phyloP scores from a whole-genome alignment of 2,329 filamentous ascomycete genomes.

The Fusarium sororula region DNA sequence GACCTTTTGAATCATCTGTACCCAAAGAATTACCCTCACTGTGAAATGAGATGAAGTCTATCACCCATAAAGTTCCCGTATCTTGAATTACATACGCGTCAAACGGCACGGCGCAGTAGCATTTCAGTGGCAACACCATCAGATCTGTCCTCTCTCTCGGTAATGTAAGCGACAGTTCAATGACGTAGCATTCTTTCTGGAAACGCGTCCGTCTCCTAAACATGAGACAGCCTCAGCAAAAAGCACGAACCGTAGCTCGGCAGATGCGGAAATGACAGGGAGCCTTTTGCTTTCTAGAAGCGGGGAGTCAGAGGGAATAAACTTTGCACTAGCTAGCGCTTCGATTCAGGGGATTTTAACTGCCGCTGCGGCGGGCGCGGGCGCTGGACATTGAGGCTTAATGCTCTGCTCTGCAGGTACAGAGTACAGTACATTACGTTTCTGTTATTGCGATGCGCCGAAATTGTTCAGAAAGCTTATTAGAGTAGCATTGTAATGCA shows the following conservation, averaged over 20 bases:
- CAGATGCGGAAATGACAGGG: slow-evolving; percentile 15
- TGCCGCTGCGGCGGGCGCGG: slow-evolving; percentile 15
- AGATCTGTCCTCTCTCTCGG: not conserved
- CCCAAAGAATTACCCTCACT: not conserved
- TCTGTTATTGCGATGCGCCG: not conserved
- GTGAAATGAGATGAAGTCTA: not conserved
- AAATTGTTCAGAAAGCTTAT: not conserved
- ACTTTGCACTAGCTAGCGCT: slow-evolving; percentile 18
- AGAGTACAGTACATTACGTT: not conserved
- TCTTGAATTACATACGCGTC: not conserved
- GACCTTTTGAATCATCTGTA: not conserved
- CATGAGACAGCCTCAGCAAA: not conserved
- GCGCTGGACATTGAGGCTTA: not conserved
- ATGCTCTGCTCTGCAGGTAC: not conserved
- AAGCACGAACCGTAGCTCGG: not conserved
- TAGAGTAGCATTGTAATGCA: slow-evolving; percentile 3
- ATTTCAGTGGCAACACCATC: not conserved
- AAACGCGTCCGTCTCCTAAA: not conserved
- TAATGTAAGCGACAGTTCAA: not conserved
- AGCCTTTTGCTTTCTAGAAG: slow-evolving; percentile 8
- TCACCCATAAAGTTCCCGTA: not conserved
- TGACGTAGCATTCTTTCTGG: not conserved
- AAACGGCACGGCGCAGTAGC: not conserved
- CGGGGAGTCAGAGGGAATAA: not conserved
- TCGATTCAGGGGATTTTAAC: slow-evolving; percentile 3